A percentile compares a stretch with the other conserved stretches of the same genome.
These are phyloP conservation scores for Gracilariopsis chorda DNA, from an alignment of 23 red algal species.

Conservation along the genomic window DNA sequence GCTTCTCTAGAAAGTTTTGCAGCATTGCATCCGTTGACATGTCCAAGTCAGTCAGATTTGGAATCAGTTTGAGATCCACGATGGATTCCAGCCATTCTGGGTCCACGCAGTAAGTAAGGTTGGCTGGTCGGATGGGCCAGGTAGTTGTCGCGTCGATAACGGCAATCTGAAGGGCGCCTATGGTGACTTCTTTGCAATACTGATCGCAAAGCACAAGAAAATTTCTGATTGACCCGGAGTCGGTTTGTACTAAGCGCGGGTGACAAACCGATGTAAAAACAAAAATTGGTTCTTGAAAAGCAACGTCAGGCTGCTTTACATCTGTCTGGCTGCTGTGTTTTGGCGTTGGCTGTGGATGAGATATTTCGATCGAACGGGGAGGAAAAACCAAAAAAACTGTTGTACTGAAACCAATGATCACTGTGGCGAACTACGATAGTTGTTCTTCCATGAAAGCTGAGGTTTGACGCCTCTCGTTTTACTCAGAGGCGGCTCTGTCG, in stretches of 20 bases:
- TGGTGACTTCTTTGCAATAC: not conserved
- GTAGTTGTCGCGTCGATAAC: not conserved
- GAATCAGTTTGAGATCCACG: not conserved
- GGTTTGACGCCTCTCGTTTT: too few species aligned
- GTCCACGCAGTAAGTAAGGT: not conserved
- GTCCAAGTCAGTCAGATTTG: not conserved
- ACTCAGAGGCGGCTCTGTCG: too few species aligned
- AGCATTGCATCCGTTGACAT: not conserved
- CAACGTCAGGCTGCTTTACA: too few species aligned
- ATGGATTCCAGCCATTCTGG: not conserved
- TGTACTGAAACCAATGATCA: too few species aligned
- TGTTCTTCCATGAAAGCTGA: too few species aligned
- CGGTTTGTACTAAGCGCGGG: not conserved
- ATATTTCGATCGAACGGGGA: too few species aligned
- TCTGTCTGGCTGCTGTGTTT: too few species aligned
- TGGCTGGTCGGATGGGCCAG: not conserved
- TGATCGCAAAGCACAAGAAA: not conserved
- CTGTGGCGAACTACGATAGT: too few species aligned
- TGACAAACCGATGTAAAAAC: not conserved
- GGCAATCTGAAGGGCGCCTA: not conserved
- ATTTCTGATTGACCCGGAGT: not conserved
- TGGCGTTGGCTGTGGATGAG: too few species aligned
- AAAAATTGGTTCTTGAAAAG: too few species aligned
- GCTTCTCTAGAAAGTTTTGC: not conserved
- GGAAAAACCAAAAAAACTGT: too few species aligned